These are phyloP conservation scores for Lasiodiplodia theobromae DNA, from an alignment of 2,329 filamentous ascomycete genomes.

Conservation along the genomic window DNA sequence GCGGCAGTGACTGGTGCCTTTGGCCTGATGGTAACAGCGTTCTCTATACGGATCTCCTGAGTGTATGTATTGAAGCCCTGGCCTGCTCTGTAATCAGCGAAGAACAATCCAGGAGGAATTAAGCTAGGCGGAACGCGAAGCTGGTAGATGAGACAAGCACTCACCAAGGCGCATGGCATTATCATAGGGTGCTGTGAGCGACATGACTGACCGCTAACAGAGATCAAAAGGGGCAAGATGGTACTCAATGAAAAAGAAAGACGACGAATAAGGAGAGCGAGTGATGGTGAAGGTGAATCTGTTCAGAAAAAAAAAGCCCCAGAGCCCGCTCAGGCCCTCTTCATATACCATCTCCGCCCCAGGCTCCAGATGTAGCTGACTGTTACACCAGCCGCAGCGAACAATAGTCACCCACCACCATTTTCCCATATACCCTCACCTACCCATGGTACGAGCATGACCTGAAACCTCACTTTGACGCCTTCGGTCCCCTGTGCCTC, in stretches of 20 bases:
- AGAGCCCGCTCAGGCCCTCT: not conserved
- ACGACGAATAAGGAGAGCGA: not conserved
- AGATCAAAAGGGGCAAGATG: not conserved
- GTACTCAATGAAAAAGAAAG: not conserved
- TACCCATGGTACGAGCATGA: not conserved
- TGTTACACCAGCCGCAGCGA: slow-evolving; percentile 14
- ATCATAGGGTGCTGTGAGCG: slow-evolving; percentile 46
- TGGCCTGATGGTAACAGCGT: slow-evolving; percentile 41
- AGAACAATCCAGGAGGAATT: not conserved
- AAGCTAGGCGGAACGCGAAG: not conserved
- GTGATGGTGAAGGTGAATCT: not conserved
- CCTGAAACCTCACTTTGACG: slow-evolving; percentile 17
- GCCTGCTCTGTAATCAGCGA: slow-evolving; percentile 32
- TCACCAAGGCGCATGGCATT: slow-evolving; percentile 47
- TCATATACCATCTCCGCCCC: not conserved
- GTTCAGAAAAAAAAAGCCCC: not conserved
- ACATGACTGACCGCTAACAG: slow-evolving; percentile 34
- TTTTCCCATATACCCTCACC: not conserved
- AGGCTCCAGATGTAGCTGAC: not conserved
- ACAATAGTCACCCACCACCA: not conserved
- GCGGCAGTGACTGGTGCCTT: slow-evolving; percentile 18
- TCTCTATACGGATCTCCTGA: slow-evolving; percentile 49
- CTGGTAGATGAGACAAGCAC: not conserved
- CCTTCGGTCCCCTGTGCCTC: not conserved
- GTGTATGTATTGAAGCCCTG: slow-evolving; percentile 52